These are phyloP conservation scores for Magnusiomyces fungicola DNA, from an alignment of 1,139 yeast genomes.

Conservation along the genomic window DNA sequence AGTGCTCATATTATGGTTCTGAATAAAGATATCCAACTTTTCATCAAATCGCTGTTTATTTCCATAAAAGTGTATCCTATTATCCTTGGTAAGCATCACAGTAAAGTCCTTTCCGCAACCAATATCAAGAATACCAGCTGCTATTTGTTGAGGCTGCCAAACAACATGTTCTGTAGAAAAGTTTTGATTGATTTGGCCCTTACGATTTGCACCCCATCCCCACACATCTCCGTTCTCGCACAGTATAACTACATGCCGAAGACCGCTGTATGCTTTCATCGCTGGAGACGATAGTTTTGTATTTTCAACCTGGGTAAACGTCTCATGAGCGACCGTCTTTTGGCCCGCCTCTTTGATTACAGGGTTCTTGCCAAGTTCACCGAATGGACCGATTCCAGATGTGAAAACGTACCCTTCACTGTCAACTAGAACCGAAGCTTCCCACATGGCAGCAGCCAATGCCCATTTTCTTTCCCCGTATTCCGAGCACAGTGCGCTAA, in stretches of 20 bases:
- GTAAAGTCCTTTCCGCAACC: slow-evolving; percentile 7
- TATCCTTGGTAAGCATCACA: not conserved
- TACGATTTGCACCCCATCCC: slow-evolving; percentile 83
- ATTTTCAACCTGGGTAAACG: slow-evolving; percentile 2
- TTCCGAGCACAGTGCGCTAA: not conserved
- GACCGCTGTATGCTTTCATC: slow-evolving; percentile 40
- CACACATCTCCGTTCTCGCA: slow-evolving; percentile 40
- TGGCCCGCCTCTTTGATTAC: not conserved
- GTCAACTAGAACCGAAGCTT: slow-evolving; percentile 51
- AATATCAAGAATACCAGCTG: not conserved
- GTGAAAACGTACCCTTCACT: slow-evolving; percentile 38
- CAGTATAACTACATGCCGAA: slow-evolving; percentile 50
- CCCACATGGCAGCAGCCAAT: slow-evolving; percentile 65
- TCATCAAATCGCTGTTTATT: not conserved
- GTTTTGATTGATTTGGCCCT: slow-evolving; percentile 60
- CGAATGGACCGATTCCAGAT: slow-evolving; percentile 60
- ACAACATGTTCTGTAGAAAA: slow-evolving; percentile 14
- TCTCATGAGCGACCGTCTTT: not conserved
- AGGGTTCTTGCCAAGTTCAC: slow-evolving; percentile 53
- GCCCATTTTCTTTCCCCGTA: slow-evolving; percentile 9
- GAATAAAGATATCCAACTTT: not conserved
- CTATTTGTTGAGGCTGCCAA: slow-evolving; percentile 21
- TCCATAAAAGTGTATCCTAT: not conserved
- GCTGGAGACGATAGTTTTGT: not conserved
- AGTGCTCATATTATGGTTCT: not conserved